Evolutionary conservation across 2,329 filamentous ascomycete genomes (phyloP).

Genomic region (Tolypocladium ophioglossoides): DNA sequence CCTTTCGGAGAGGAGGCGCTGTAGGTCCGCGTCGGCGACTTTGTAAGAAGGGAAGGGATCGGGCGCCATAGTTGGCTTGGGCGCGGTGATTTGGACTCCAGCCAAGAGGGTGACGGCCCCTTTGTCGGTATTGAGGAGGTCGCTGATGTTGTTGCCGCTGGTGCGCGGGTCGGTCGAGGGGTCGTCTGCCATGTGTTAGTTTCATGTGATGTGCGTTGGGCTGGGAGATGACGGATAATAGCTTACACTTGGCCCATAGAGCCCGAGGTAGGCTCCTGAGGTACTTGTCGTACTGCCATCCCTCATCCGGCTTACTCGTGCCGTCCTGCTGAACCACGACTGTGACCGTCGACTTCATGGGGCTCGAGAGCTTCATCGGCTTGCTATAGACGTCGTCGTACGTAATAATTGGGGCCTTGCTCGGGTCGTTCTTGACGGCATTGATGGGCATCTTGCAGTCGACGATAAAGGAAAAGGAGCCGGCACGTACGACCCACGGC

Average conservation of each 20-base stretch:
- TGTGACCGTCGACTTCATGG: neutral
- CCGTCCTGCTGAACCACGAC: neutral
- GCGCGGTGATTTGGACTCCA: conserved; percentile 1
- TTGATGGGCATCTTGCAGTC: too few relatives aligned
- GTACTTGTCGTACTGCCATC: too few relatives aligned
- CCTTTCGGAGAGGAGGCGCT: too few relatives aligned
- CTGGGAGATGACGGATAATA: too few relatives aligned
- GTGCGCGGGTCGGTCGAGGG: neutral
- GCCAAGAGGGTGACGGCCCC: conserved; percentile 1
- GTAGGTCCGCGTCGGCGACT: neutral
- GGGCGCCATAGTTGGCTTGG: neutral
- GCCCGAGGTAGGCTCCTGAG: too few relatives aligned
- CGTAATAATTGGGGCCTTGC: too few relatives aligned
- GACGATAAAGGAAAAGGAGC: too few relatives aligned
- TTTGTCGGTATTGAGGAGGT: conserved; percentile 1
- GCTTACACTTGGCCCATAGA: too few relatives aligned
- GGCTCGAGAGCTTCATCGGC: too few relatives aligned
- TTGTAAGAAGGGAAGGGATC: conserved; percentile 2
- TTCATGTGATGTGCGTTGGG: neutral
- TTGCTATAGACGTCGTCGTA: neutral
- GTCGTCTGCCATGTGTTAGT: neutral
- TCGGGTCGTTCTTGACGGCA: too few relatives aligned
- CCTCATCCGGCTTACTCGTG: too few relatives aligned
- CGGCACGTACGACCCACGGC: too few relatives aligned
- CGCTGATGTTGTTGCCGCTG: conserved; percentile 2